These are phyloP conservation scores for Blastobotrys serpentis DNA, from an alignment of 1,139 yeast genomes.

Conservation along the genomic window DNA sequence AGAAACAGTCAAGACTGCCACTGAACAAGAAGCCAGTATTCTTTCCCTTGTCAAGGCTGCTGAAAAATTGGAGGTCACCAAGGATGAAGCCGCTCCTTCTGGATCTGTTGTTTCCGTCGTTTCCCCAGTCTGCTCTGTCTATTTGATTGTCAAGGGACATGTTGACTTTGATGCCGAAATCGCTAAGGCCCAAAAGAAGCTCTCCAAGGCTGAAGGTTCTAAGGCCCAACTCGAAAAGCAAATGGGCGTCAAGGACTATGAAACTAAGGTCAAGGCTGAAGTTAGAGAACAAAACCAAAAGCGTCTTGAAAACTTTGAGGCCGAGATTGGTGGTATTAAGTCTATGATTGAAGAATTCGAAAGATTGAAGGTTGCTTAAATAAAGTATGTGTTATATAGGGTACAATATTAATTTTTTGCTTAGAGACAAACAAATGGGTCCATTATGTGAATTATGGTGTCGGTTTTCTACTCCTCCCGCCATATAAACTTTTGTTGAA, in stretches of 20 bases:
- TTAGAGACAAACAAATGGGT: no score
- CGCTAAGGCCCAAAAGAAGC: conserved; percentile 73
- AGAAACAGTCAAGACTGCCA: conserved; percentile 52
- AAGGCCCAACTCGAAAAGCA: conserved; percentile 57
- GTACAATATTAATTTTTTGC: conserved; percentile 9
- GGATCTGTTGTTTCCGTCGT: conserved; percentile 89
- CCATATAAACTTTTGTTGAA: conserved; percentile 61
- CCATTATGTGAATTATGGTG: no score
- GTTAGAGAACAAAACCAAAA: conserved; percentile 75
- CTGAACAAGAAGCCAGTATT: conserved; percentile 76
- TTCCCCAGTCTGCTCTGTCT: conserved; percentile 78
- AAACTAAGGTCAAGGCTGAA: conserved; percentile 76
- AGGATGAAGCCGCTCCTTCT: conserved; percentile 59
- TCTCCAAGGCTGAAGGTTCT: conserved; percentile 53
- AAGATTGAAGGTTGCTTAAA: conserved; percentile 34
- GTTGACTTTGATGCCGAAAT: conserved; percentile 91
- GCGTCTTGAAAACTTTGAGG: conserved; percentile 67
- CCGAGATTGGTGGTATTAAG: conserved; percentile 77
- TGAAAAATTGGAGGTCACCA: conserved; percentile 58
- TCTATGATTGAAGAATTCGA: conserved; percentile 44
- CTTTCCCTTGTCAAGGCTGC: conserved; percentile 91
- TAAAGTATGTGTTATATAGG: not conserved
- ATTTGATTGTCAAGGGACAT: conserved; percentile 89
- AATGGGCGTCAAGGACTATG: conserved; percentile 74
- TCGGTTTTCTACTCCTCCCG: conserved; percentile 27